Base-by-base conservation (phyloP, 805 yeast species). In the Torulaspora maleeae region DNA sequence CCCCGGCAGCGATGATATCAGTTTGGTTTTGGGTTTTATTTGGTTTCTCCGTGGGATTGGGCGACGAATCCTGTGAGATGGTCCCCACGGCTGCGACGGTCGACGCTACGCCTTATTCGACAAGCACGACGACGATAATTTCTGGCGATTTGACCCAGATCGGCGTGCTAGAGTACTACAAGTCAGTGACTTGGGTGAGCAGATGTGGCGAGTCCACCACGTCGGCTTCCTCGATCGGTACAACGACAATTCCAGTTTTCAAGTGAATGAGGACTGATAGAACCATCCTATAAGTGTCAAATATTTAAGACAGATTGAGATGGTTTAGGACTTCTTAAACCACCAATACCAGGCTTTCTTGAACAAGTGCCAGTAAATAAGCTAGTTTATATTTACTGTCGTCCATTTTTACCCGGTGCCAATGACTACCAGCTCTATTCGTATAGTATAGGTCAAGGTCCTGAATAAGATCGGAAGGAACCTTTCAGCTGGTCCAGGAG, bases 21-120 rank as follows among this genome's bases (percentile, higher is more conserved):
- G 9, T 40, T 36, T 36, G 37, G 15, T 28, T 35, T 28, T 32
- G 25, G 10, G n/a, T 32, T 11, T 38, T 27, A 27, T 7, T 39
- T 9, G 11, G 15, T 12, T 32, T 36, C 3, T 13, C 16, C 5
- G 20, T 30, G 2, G 43, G 17, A 3, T 22, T 24, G 12, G 7
- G 34, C 28, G 17, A 39, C 20, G 25, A 29, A 27, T 50, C 55
- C 13, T 59, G 63, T 36, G 54, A 53, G 5, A 35, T 54, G 5
- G 36, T 54, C 9, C 59, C 64, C 20, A 43, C 51, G n/a, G 45
- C 44, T 19, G 54, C 54, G 12, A 44, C 52, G n/a, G 27, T 54
- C 4, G 66, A 55, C 16, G 24, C 51, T 3, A 53, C 61, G 5
- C 63, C 67, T 27, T 56, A 58, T 33, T 54, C 64, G 3, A 36